Evolutionary conservation across 306 rosid species (phyloP).

Genomic region (Aeschynomene evenia): DNA sequence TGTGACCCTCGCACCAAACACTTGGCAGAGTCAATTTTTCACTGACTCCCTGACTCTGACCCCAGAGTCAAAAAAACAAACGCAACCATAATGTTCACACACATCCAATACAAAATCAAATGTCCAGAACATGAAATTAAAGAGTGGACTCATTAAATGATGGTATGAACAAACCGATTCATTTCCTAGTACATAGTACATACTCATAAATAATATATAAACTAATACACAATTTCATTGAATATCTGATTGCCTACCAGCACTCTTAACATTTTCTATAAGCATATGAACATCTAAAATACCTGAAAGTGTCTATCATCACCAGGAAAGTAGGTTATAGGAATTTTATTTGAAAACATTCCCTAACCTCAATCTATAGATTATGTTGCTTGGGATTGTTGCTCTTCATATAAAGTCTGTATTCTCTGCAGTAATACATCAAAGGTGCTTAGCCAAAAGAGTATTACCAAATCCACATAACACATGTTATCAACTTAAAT

Average conservation of each 20-base stretch:
- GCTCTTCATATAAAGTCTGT: constrained; percentile 64
- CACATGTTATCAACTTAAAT: background rate
- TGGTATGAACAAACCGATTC: background rate
- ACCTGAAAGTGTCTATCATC: background rate
- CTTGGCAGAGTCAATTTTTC: too few species aligned
- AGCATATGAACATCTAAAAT: background rate
- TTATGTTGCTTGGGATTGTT: constrained; percentile 52
- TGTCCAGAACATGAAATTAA: background rate
- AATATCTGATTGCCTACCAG: too few species aligned
- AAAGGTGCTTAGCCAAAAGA: constrained; percentile 32
- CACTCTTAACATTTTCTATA: too few species aligned
- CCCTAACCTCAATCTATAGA: constrained; percentile 51
- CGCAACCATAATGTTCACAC: background rate
- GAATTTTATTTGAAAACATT: constrained; percentile 6
- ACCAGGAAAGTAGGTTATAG: background rate
- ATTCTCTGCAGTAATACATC: constrained; percentile 64
- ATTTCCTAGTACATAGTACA: background rate
- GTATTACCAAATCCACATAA: background rate
- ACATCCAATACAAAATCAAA: constrained; percentile 9
- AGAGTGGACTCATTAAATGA: background rate
- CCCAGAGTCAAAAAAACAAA: too few species aligned
- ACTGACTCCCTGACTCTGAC: too few species aligned
- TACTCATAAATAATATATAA: background rate
- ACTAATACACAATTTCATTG: too few species aligned
- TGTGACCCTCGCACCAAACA: too few species aligned